These are phyloP conservation scores for Monosporascus sp. DNA, from an alignment of 2,329 filamentous ascomycete species.

Conservation along the genomic window DNA sequence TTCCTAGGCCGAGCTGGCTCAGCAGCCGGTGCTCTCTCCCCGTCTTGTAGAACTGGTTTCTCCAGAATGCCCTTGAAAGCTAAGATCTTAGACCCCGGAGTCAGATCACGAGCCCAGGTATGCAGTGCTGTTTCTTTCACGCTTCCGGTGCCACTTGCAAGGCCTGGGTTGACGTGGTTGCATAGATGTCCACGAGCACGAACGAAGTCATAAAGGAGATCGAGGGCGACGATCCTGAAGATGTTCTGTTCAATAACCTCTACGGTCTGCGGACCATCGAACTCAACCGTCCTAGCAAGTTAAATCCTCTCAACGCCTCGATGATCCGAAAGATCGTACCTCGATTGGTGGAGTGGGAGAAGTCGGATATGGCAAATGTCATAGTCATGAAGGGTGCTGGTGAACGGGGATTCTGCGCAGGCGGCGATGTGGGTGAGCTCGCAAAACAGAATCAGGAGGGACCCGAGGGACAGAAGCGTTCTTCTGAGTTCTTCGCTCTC, in stretches of 20 bases:
- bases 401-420: slow-evolving; percentile 80
- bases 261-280: slow-evolving; percentile 90
- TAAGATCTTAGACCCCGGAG: slow-evolving; percentile 60
- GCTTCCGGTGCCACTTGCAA: not conserved
- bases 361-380: slow-evolving; percentile 90
- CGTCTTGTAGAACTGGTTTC: slow-evolving; percentile 36
- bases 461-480: slow-evolving; percentile 64
- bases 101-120: slow-evolving; percentile 49
- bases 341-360: slow-evolving; percentile 85
- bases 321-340: slow-evolving; percentile 96
- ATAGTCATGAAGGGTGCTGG: slow-evolving; percentile 89
- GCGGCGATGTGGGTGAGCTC: slow-evolving; percentile 81
- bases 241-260: slow-evolving; percentile 85
- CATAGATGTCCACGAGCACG: slow-evolving; percentile 31
- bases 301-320: slow-evolving; percentile 87
- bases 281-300: slow-evolving; percentile 87
- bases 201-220: slow-evolving; percentile 44
- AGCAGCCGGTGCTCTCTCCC: slow-evolving; percentile 39
- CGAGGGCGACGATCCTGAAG: slow-evolving; percentile 69
- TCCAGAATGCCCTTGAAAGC: slow-evolving; percentile 73
- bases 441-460: slow-evolving; percentile 67
- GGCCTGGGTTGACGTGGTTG: not conserved
- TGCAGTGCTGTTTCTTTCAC: slow-evolving; percentile 10
- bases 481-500: slow-evolving; percentile 80
- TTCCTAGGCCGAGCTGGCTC: slow-evolving; percentile 48